Evolutionary conservation across 257 asterid genomes (phyloP), one percentile per base, ranked within the genome.

Genomic region (Solanum boliviense): DNA sequence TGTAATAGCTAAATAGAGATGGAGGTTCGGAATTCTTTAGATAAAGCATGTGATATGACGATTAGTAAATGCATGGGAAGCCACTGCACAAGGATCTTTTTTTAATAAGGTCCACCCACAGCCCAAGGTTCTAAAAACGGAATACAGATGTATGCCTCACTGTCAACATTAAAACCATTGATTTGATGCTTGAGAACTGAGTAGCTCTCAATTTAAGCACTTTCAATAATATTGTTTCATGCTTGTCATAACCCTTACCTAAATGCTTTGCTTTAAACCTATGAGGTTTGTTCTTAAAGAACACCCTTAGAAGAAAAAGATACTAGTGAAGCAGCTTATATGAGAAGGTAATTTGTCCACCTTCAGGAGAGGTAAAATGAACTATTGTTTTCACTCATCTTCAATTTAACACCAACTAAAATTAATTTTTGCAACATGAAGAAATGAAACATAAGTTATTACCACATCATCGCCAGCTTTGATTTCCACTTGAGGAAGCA

Each of bases 391-490:
- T 81, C 76, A 85, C 48, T 39, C 73, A 20, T 78, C 73, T 75
- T 23, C 79, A 38, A 71, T 18, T 58, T 78, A 87, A 56, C 70
- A 44, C 9, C 27, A 81, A 10, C 87, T 81, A 46, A 52, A 79
- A 48, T 48, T 81, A 16, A 4, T 9, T 27, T 44, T 46, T 81
- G 87, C 82, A 73, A 88, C 58, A 81, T 27, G 39, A 81, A 46
- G 41, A 48, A 81, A 29, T 46, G 6, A 46, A 41, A 32, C 41
- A 29, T 38, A 48, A 18, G 41, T 81, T 87, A 95, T 90, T 96
- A 97, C 99, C 94, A 96, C 95, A 86, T 96, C 98, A 89, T 97
- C 98, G 32, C 98, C 91, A 91, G 97, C 99, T 93, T 94, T 96
- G 91, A 91, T 90, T 91, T 97, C 99, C 89, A 97, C 98, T 78